These are phyloP conservation scores for Candida ulmi DNA, from an alignment of 805 yeast genomes.

Conservation along the genomic window DNA sequence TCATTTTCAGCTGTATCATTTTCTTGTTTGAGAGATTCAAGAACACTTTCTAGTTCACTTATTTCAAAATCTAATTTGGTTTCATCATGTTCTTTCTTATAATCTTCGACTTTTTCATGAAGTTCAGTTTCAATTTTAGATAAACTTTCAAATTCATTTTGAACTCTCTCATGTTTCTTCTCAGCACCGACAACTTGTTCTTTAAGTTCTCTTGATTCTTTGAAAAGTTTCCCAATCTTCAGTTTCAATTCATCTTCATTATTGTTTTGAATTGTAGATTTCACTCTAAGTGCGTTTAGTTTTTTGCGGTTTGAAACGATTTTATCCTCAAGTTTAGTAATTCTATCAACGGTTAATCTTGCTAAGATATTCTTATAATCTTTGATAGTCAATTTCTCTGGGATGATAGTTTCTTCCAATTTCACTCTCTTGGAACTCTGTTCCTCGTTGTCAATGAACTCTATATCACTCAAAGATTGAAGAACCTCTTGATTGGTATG, in stretches of 20 bases:
- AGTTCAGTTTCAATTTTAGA: conserved; percentile 7
- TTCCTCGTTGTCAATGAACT: conserved; percentile 3
- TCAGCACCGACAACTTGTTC: conserved; percentile 14
- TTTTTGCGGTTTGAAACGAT: conserved; percentile 16
- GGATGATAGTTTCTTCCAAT: conserved; percentile 9
- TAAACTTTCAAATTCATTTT: conserved; percentile 15
- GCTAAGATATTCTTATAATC: conserved; percentile 34
- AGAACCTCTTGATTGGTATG: conserved; percentile 14
- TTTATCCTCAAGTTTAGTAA: conserved; percentile 23
- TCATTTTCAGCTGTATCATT: conserved; percentile 19
- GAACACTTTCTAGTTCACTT: conserved; percentile 39
- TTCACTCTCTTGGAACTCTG: conserved; percentile 8
- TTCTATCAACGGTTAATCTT: conserved; percentile 29
- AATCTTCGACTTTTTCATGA: conserved; percentile 1
- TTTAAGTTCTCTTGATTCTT: conserved; percentile 18
- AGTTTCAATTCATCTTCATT: conserved; percentile 33
- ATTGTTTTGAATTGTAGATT: conserved; percentile 36
- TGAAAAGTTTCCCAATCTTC: conserved; percentile 36
- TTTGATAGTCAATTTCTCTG: conserved; percentile 21
- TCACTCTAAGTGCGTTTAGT: conserved; percentile 24
- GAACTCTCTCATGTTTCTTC: conserved; percentile 16
- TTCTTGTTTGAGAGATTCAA: conserved; percentile 23
- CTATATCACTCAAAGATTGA: conserved; percentile 13
- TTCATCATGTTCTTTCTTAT: conserved; percentile 16
- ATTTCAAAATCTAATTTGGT: conserved; percentile 6